Conservation (phyloP, 352 stramenopile genomes). For the Phytophthora sp. region DNA sequence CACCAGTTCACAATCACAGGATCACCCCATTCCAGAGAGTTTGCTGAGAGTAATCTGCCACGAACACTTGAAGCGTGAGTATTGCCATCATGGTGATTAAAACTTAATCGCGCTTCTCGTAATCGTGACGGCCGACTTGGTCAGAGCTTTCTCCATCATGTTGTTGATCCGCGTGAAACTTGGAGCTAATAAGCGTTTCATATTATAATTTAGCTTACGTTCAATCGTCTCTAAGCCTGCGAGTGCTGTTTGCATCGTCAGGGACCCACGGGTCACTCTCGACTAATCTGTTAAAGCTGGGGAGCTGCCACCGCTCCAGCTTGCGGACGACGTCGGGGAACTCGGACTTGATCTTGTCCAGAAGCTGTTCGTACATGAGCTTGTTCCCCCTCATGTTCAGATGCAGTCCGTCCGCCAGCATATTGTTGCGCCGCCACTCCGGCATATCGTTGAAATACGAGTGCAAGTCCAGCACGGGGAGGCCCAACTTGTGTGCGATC, state of each 20-base stretch:
- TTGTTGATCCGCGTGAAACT: too few species aligned
- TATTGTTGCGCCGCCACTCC: constrained; percentile 38
- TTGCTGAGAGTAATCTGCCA: not conserved
- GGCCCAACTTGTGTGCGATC: constrained; percentile 24
- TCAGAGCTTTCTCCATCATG: too few species aligned
- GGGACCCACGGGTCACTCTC: constrained; percentile 25
- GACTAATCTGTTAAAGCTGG: constrained; percentile 19
- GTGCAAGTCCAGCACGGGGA: constrained; percentile 49
- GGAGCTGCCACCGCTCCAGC: constrained; percentile 23
- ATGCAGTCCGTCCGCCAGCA: constrained; percentile 61
- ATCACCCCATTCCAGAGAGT: not conserved
- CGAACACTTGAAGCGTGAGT: constrained; percentile 1
- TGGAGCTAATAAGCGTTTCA: constrained; percentile 1
- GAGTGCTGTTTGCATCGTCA: constrained; percentile 17
- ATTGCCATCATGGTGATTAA: too few species aligned
- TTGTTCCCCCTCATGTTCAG: constrained; percentile 56
- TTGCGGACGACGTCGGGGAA: constrained; percentile 31
- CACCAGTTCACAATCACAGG: constrained; percentile 18
- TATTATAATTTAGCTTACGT: constrained; percentile 23
- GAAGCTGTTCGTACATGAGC: constrained; percentile 49
- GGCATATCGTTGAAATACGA: constrained; percentile 57
- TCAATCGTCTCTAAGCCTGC: constrained; percentile 21
- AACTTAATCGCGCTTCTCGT: too few species aligned
- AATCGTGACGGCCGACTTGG: too few species aligned
- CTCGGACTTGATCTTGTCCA: constrained; percentile 37